Conservation (phyloP, 208 protist species). For the Leishmania major region DNA sequence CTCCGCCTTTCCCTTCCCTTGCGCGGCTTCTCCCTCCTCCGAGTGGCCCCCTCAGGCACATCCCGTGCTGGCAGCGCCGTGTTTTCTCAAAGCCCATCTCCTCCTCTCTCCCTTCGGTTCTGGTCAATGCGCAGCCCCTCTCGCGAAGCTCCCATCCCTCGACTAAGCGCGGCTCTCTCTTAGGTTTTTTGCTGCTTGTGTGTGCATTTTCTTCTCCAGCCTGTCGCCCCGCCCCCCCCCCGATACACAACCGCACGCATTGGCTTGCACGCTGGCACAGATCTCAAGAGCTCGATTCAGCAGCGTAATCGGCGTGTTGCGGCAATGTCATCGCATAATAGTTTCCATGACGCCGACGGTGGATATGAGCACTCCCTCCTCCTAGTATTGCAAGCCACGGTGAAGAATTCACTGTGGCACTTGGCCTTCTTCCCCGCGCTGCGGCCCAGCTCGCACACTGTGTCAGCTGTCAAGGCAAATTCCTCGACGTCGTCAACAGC, state of each 20-base stretch:
- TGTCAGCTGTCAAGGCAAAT: not conserved
- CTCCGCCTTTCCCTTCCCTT: not conserved
- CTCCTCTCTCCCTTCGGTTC: not conserved
- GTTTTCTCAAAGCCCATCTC: not conserved
- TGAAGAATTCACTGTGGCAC: slow-evolving; percentile 22
- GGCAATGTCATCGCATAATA: not conserved
- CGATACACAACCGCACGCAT: not conserved
- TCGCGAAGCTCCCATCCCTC: not conserved
- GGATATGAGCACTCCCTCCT: not conserved
- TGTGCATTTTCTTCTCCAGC: not conserved
- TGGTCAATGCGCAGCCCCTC: not conserved
- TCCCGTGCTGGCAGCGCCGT: not conserved
- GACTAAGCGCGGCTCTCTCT: not conserved
- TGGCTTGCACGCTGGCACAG: not conserved
- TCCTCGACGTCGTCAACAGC: not conserved
- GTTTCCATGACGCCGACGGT: not conserved
- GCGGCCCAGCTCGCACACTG: not conserved
- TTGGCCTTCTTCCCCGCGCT: slow-evolving; percentile 18
- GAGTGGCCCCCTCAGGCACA: not conserved
- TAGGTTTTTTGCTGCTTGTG: not conserved
- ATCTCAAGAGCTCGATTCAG: not conserved
- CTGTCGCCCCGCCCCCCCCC: not conserved
- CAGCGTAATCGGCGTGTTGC: not conserved
- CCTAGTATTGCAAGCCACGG: not conserved
- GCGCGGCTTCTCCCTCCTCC: not conserved